A percentile compares a stretch with the other conserved stretches of the same genome.
These are phyloP conservation scores for Mychonastes homosphaera DNA, from an alignment of 139 green algal species.

Conservation along the genomic window DNA sequence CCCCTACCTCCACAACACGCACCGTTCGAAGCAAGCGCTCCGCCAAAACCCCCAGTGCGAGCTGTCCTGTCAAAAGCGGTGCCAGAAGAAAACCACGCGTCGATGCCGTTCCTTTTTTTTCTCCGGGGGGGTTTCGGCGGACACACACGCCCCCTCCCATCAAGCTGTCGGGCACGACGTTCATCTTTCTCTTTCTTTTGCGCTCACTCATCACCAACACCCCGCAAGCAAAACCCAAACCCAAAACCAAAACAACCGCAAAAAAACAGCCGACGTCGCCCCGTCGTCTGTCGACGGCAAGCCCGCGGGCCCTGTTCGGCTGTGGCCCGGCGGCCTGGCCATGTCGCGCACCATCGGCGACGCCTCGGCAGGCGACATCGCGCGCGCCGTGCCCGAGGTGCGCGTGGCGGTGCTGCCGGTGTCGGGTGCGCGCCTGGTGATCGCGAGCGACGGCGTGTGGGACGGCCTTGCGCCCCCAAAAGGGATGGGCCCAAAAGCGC, in stretches of 20 bases:
- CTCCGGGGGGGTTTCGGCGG: no score
- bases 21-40: constrained; percentile 1
- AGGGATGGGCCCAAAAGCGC: constrained; percentile 32
- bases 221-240: not conserved
- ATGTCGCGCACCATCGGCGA: constrained; percentile 80
- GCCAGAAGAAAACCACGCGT: not conserved
- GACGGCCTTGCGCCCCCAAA: constrained; percentile 62
- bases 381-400: constrained; percentile 47
- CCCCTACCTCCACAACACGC: not conserved
- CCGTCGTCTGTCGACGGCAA: constrained; percentile 37
- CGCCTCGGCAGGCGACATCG: constrained; percentile 30
- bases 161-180: no score
- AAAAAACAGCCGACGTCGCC: constrained; percentile 17
- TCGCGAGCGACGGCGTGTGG: constrained; percentile 87
- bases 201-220: not conserved
- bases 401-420: constrained; percentile 58
- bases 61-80: constrained; percentile 2
- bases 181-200: no score
- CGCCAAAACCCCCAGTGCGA: no score
- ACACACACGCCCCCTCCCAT: no score
- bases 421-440: constrained; percentile 65
- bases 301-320: constrained; percentile 55
- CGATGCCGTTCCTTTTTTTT: no score
- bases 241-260: not conserved
- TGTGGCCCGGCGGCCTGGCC: constrained; percentile 84